These are phyloP conservation scores for Leptoxyphium fumago DNA, from an alignment of 2,329 filamentous ascomycete species.

Conservation along the genomic window DNA sequence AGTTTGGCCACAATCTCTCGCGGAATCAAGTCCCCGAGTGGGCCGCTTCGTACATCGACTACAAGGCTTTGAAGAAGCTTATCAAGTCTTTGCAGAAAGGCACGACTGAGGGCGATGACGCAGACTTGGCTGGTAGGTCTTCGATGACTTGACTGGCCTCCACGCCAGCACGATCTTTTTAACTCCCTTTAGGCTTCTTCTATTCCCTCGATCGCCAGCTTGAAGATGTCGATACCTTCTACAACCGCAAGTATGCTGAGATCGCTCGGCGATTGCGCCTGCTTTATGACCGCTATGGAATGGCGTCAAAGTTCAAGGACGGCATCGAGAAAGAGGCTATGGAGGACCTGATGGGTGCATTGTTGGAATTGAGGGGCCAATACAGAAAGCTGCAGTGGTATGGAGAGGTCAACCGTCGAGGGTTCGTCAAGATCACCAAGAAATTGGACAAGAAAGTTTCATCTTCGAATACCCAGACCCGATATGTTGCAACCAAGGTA, in stretches of 20 bases:
- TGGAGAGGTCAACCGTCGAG: conserved; percentile 85
- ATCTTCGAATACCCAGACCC: conserved; percentile 56
- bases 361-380: conserved; percentile 77
- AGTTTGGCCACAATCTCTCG: conserved; percentile 45
- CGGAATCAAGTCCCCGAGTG: conserved; percentile 80
- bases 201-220: conserved; percentile 92
- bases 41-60: conserved; percentile 73
- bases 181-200: conserved; percentile 63
- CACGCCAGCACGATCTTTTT: conserved; percentile 9
- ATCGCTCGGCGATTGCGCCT: conserved; percentile 71
- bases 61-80: conserved; percentile 86
- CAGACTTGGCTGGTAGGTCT: conserved; percentile 77
- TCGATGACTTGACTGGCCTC: conserved; percentile 5
- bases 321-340: conserved; percentile 75
- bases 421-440: conserved; percentile 97
- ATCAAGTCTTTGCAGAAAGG: conserved; percentile 62
- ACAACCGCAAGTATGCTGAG: conserved; percentile 88
- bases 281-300: conserved; percentile 75
- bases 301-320: conserved; percentile 51
- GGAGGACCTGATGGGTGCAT: conserved; percentile 77
- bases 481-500: conserved; percentile 81
- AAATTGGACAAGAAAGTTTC: conserved; percentile 93
- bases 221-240: conserved; percentile 91
- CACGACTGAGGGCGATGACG: conserved; percentile 52
- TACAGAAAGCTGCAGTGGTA: conserved; percentile 94